These are phyloP conservation scores for Nepenthes mirabilis DNA, from an alignment of 148 eudicot genomes.

Conservation along the genomic window DNA sequence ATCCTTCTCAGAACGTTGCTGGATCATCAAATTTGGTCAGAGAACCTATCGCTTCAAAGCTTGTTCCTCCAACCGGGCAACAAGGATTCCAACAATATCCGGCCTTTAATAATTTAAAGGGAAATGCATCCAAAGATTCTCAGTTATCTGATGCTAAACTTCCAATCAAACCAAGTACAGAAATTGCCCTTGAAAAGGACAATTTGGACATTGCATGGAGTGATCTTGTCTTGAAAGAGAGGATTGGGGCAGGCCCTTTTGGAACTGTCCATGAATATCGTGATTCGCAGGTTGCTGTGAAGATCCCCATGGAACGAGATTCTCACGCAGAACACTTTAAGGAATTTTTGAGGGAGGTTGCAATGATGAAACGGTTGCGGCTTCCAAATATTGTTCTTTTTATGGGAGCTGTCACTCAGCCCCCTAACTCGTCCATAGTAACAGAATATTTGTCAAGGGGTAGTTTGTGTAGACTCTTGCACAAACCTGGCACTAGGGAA, in stretches of 20 bases:
- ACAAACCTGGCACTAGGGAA: slow-evolving; percentile 68
- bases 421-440: slow-evolving; percentile 91
- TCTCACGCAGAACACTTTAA: slow-evolving; percentile 62
- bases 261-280: slow-evolving; percentile 95
- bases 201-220: slow-evolving; percentile 84
- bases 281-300: slow-evolving; percentile 90
- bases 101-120: too few species aligned
- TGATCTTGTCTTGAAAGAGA: slow-evolving; percentile 73
- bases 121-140: too few species aligned
- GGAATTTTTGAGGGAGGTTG: slow-evolving; percentile 89
- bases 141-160: too few species aligned
- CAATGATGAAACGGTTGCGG: slow-evolving; percentile 79
- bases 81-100: too few species aligned
- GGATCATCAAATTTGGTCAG: too few species aligned
- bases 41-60: too few species aligned
- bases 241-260: slow-evolving; percentile 88
- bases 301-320: slow-evolving; percentile 91
- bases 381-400: slow-evolving; percentile 98
- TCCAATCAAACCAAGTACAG: slow-evolving; percentile 21
- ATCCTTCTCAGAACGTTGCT: too few species aligned
- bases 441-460: slow-evolving; percentile 92
- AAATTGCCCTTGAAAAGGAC: slow-evolving; percentile 50
- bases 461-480: slow-evolving; percentile 69
- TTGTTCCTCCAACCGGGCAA: too few species aligned
- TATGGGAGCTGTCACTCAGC: slow-evolving; percentile 97